Percentiles rank a stretch among this genome's conserved stretches.
Conservation (phyloP, 768 basidiomycete species). For the Termitomyces sp. region DNA sequence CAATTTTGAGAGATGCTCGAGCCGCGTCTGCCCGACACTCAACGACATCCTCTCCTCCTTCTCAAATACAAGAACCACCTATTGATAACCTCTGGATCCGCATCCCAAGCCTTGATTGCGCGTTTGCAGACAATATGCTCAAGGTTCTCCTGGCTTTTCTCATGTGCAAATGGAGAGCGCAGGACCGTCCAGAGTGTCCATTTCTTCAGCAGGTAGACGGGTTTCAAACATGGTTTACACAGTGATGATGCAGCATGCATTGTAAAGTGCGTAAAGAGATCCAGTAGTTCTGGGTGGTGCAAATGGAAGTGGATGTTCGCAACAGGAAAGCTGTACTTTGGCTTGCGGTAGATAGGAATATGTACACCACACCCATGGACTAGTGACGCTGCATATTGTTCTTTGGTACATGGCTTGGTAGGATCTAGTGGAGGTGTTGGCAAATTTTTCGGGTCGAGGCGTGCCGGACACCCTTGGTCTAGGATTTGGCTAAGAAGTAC, state of each 20-base stretch:
- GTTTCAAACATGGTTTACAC: conserved; percentile 70
- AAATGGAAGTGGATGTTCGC: conserved; percentile 82
- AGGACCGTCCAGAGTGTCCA: conserved; percentile 83
- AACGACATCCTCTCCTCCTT: conserved; percentile 63
- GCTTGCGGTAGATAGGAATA: conserved; percentile 50
- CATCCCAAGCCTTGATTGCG: conserved; percentile 87
- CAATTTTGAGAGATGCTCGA: conserved; percentile 21
- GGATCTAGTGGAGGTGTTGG: conserved; percentile 12
- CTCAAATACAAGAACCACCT: conserved; percentile 78
- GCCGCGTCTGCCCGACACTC: too few relatives aligned
- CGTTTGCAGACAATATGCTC: conserved; percentile 79
- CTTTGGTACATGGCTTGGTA: conserved; percentile 25
- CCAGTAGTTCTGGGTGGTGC: conserved; percentile 71
- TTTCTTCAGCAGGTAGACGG: conserved; percentile 62
- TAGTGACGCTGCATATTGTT: conserved; percentile 46
- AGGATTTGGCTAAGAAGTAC: not conserved
- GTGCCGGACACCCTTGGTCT: not conserved
- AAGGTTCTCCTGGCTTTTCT: conserved; percentile 95
- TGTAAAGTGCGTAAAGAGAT: conserved; percentile 80
- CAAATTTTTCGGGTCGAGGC: conserved; percentile 12
- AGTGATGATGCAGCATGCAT: conserved; percentile 81
- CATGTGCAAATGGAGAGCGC: conserved; percentile 83
- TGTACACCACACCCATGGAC: conserved; percentile 57
- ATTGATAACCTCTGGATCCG: too few relatives aligned
- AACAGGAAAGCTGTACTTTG: conserved; percentile 66